Conservation (phyloP, 2,329 filamentous ascomycete species). For the Orbilia quercus region DNA sequence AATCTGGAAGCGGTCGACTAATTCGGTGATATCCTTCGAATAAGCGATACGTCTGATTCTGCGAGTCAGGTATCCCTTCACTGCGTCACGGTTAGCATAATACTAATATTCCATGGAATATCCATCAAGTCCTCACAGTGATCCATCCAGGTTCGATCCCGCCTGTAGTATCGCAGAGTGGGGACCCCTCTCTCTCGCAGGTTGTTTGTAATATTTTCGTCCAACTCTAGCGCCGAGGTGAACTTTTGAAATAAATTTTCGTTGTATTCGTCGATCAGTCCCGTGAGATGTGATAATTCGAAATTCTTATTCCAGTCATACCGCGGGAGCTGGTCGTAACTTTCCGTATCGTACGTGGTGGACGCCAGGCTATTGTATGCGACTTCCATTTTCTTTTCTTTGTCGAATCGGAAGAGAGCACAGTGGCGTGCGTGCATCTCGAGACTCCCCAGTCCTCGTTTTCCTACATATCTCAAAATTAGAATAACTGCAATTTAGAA, state of each 20-base stretch:
- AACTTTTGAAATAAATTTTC: slow-evolving; percentile 53
- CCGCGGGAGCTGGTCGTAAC: slow-evolving; percentile 59
- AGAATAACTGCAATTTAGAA: neutral
- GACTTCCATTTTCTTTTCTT: slow-evolving; percentile 48
- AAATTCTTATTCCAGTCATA: slow-evolving; percentile 59
- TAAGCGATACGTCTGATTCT: slow-evolving; percentile 58
- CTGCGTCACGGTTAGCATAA: slow-evolving; percentile 30
- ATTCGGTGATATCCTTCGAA: slow-evolving; percentile 50
- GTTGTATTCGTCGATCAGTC: slow-evolving; percentile 58
- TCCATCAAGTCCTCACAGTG: slow-evolving; percentile 40
- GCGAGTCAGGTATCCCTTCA: slow-evolving; percentile 59
- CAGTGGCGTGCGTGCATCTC: slow-evolving; percentile 54
- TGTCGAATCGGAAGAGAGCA: slow-evolving; percentile 41
- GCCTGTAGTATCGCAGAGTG: no score
- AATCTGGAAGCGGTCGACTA: slow-evolving; percentile 57
- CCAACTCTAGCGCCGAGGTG: slow-evolving; percentile 28
- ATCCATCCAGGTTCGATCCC: neutral
- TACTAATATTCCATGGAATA: slow-evolving; percentile 10
- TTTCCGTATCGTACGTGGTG: slow-evolving; percentile 51
- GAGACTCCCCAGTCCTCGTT: slow-evolving; percentile 25
- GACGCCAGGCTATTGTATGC: slow-evolving; percentile 36
- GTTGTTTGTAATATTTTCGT: no score
- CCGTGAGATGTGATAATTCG: slow-evolving; percentile 8
- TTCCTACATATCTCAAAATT: slow-evolving; percentile 10
- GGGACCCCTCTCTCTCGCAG: no score